These are phyloP conservation scores for Sanghuangporus baumii DNA, from an alignment of 1,284 basidiomycete species.

Conservation along the genomic window DNA sequence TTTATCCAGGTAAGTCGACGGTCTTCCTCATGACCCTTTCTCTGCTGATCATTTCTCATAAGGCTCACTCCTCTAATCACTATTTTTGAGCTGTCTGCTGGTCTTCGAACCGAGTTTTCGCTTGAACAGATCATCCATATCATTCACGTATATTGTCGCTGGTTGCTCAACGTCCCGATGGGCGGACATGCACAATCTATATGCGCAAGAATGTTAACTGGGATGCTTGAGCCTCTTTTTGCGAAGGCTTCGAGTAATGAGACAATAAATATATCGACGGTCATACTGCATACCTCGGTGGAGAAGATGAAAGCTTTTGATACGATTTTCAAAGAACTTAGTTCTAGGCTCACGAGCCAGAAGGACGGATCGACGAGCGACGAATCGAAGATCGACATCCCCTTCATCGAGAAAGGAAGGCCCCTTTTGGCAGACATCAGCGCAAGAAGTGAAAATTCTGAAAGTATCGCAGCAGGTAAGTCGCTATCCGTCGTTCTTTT, in stretches of 20 bases:
- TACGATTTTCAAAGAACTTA: slow-evolving; percentile 57
- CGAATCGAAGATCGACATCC: slow-evolving; percentile 37
- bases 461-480: slow-evolving; percentile 65
- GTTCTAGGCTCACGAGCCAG: slow-evolving; percentile 40
- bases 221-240: slow-evolving; percentile 80
- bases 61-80: slow-evolving; percentile 85
- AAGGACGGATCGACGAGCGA: slow-evolving; percentile 45
- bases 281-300: slow-evolving; percentile 82
- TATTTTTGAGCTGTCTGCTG: slow-evolving; percentile 91
- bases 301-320: slow-evolving; percentile 85
- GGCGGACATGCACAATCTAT: slow-evolving; percentile 83
- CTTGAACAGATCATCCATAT: slow-evolving; percentile 76
- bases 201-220: slow-evolving; percentile 92
- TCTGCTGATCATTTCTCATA: slow-evolving; percentile 13
- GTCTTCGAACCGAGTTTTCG: slow-evolving; percentile 81
- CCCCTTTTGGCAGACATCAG: slow-evolving; percentile 65
- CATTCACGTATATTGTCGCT: slow-evolving; percentile 81
- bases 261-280: slow-evolving; percentile 62
- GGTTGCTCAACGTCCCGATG: slow-evolving; percentile 87
- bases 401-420: slow-evolving; percentile 73
- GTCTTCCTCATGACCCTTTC: not conserved
- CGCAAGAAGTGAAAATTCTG: slow-evolving; percentile 72
- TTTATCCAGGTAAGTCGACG: slow-evolving; percentile 56
- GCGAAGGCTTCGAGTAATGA: slow-evolving; percentile 66
- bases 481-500: slow-evolving; percentile 9